phyloP scores from a whole-genome alignment of 805 yeast species.

The Metschnikowia shivogae region DNA sequence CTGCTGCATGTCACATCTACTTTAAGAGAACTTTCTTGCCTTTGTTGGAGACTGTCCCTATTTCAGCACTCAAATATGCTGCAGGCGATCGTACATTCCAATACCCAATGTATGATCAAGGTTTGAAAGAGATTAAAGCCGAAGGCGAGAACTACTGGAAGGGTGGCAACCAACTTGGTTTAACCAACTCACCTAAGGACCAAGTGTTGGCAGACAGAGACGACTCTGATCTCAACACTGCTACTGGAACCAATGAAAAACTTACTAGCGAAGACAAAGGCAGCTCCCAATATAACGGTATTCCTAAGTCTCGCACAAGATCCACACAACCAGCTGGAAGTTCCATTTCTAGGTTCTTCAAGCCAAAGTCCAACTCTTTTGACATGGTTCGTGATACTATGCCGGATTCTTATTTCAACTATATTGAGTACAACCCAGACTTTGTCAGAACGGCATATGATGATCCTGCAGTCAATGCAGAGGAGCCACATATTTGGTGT shows the following conservation, averaged over 20 bases:
- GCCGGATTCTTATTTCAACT: conserved; percentile 41
- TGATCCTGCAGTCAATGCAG: conserved; percentile 55
- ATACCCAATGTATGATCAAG: conserved; percentile 68
- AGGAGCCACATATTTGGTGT: conserved; percentile 66
- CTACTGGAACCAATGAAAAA: conserved; percentile 11
- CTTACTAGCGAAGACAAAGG: conserved; percentile 1
- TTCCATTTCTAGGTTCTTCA: conserved; percentile 27
- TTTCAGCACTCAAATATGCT: conserved; percentile 53
- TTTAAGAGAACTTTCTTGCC: conserved; percentile 58
- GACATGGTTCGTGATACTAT: conserved; percentile 39
- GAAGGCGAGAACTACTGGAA: conserved; percentile 49
- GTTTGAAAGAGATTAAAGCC: conserved; percentile 50
- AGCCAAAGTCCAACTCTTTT: conserved; percentile 47
- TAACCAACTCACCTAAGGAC: conserved; percentile 15
- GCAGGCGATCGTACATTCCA: conserved; percentile 37
- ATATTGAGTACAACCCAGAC: conserved; percentile 39
- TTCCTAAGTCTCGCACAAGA: conserved; percentile 4
- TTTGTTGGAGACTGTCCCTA: conserved; percentile 63
- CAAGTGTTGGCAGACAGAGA: conserved; percentile 15
- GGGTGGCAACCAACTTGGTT: conserved; percentile 42
- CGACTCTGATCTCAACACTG: conserved; percentile 13
- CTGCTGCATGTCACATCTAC: conserved; percentile 57
- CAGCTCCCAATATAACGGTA: neutral
- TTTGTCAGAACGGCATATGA: conserved; percentile 43
- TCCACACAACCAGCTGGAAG: conserved; percentile 6